Conservation (phyloP, 495 filamentous ascomycete genomes). For the Clavariopsis aquatica region DNA sequence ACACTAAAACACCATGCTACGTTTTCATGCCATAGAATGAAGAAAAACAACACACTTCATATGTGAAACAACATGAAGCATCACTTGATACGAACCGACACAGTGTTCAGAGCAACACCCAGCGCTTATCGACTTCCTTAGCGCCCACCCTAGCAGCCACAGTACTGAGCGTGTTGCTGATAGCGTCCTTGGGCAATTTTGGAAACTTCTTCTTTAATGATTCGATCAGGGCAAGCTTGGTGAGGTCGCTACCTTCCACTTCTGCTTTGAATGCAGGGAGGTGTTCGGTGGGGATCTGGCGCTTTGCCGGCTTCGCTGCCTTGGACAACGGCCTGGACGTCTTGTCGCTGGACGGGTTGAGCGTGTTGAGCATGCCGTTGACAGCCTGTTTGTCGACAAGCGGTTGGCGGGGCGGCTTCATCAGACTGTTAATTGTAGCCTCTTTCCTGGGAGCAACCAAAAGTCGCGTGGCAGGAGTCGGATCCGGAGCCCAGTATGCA, state of each 20-base stretch:
- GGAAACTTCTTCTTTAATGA: slow-evolving; percentile 75
- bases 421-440: slow-evolving; percentile 43
- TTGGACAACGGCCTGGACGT: slow-evolving; percentile 7
- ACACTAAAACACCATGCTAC: neutral
- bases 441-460: slow-evolving; percentile 19
- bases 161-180: slow-evolving; percentile 71
- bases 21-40: neutral
- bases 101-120: slow-evolving; percentile 47
- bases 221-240: slow-evolving; percentile 75
- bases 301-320: slow-evolving; percentile 44
- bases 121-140: slow-evolving; percentile 65
- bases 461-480: slow-evolving; percentile 12
- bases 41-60: neutral
- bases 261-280: slow-evolving; percentile 71
- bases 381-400: slow-evolving; percentile 23
- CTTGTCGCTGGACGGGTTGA: slow-evolving; percentile 10
- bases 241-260: slow-evolving; percentile 69
- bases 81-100: neutral
- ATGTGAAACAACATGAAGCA: neutral
- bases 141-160: slow-evolving; percentile 67
- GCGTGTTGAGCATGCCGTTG: slow-evolving; percentile 33
- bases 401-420: slow-evolving; percentile 34
- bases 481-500: slow-evolving; percentile 66
- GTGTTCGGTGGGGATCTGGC: slow-evolving; percentile 60
- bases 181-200: slow-evolving; percentile 66